Base-by-base conservation (phyloP, 768 basidiomycete species). In the Tremella mesenterica region DNA sequence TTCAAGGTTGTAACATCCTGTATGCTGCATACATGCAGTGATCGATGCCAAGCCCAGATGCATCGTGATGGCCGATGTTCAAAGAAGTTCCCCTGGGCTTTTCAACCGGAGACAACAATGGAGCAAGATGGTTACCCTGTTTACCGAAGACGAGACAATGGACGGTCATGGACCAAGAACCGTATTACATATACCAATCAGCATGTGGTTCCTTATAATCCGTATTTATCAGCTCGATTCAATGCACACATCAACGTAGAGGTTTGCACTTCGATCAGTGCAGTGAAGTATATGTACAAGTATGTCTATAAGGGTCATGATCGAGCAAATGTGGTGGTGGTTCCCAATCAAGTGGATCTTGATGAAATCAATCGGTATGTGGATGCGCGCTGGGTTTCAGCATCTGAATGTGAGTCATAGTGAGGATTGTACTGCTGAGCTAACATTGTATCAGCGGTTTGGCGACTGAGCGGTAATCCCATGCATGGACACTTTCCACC, bases 201-300 rank as follows among this genome's bases (percentile, higher is more conserved):
- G 0, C 69, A 74, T 71, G 71, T 81, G 13, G 75, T 81, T 3
- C 76, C 77, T 1, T 76, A 79, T 58, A 64, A 54, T 39, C 75
- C 73, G 0, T 75, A 61, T 25, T 65, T 80, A 0, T 54, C 60
- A 36, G 67, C 63, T 0, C 60, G 70, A 25, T 79, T 73, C 53
- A 20, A 74, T 49, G 79, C 78, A 54, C 78, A 81, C 51, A 79
- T 80, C 59, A 82, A 81, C 21, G 53, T 80, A 0, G 79, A 81
- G 57, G 74, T 74, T 48, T 69, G 62, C 44, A 65, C 63, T 0
- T 75, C 73, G 6, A 57, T 81, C 34, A 67, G 65, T 7, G 59
- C 77, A 3, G 48, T 77, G 61, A 79, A 79, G 50, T 81, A 81
- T 47, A 60, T 76, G 16, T 72, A 73, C 65, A 80, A 80, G 60